These are phyloP conservation scores for Melampsora americana DNA, from an alignment of 1,284 basidiomycete genomes.

Conservation along the genomic window DNA sequence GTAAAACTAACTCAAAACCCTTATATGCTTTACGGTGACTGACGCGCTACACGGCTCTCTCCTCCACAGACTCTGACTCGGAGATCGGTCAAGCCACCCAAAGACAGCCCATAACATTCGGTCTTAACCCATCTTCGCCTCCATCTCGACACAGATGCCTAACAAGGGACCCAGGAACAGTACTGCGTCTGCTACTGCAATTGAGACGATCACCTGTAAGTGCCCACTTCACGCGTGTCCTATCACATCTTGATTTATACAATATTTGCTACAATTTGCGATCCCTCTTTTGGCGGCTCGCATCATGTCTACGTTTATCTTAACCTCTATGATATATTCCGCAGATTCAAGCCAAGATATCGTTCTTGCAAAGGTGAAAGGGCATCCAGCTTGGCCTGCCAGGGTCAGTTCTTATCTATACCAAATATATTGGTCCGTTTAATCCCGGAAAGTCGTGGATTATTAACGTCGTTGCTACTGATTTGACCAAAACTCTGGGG, in stretches of 20 bases:
- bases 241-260: too few species aligned
- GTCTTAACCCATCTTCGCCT: too few species aligned
- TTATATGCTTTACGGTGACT: too few species aligned
- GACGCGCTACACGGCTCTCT: too few species aligned
- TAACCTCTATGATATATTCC: not conserved
- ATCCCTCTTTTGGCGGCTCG: too few species aligned
- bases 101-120: too few species aligned
- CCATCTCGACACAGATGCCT: not conserved
- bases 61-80: too few species aligned
- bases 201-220: not conserved
- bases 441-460: not conserved
- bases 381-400: constrained; percentile 75
- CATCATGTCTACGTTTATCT: too few species aligned
- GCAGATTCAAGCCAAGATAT: constrained; percentile 60
- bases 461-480: not conserved
- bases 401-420: constrained; percentile 14
- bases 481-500: not conserved
- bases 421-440: not conserved
- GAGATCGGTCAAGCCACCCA: too few species aligned
- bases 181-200: not conserved
- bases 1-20: too few species aligned
- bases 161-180: constrained; percentile 1
- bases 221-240: too few species aligned
- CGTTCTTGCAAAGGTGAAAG: constrained; percentile 87
- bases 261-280: not conserved